These are phyloP conservation scores for Xylaria sp. DNA, from an alignment of 2,329 filamentous ascomycete genomes.

Conservation along the genomic window DNA sequence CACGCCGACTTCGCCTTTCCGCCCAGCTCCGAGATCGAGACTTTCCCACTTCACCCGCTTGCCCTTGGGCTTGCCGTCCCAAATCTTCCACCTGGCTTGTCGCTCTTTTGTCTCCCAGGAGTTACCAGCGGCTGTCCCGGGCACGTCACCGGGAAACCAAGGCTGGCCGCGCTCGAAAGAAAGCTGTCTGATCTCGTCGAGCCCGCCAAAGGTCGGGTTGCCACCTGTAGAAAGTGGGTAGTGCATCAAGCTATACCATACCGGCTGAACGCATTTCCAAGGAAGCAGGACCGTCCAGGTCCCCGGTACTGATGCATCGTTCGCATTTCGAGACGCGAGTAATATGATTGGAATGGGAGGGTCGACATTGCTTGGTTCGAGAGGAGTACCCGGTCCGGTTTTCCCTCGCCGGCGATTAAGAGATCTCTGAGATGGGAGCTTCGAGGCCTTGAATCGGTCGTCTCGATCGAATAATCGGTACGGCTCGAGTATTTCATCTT, in stretches of 20 bases:
- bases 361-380: conserved; percentile 69
- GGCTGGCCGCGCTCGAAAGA: conserved; percentile 80
- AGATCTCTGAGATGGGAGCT: conserved; percentile 78
- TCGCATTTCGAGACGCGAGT: conserved; percentile 66
- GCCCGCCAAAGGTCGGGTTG: conserved; percentile 83
- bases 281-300: conserved; percentile 88
- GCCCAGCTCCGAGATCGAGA: conserved; percentile 77
- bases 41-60: conserved; percentile 81
- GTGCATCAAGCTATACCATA: conserved; percentile 90
- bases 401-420: conserved; percentile 80
- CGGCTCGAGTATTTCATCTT: conserved; percentile 62
- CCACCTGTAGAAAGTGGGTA: conserved; percentile 82
- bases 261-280: conserved; percentile 85
- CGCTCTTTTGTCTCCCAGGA: conserved; percentile 79
- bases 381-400: conserved; percentile 70
- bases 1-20: conserved; percentile 83
- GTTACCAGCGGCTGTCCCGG: conserved; percentile 81
- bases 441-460: conserved; percentile 71
- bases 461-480: conserved; percentile 75
- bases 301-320: conserved; percentile 66
- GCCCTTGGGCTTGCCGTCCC: conserved; percentile 82
- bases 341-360: conserved; percentile 82
- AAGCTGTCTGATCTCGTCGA: conserved; percentile 83
- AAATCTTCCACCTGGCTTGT: conserved; percentile 68
- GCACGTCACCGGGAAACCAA: conserved; percentile 89